Conservation (phyloP, 768 basidiomycete genomes). For the Termitomyces sp. region DNA sequence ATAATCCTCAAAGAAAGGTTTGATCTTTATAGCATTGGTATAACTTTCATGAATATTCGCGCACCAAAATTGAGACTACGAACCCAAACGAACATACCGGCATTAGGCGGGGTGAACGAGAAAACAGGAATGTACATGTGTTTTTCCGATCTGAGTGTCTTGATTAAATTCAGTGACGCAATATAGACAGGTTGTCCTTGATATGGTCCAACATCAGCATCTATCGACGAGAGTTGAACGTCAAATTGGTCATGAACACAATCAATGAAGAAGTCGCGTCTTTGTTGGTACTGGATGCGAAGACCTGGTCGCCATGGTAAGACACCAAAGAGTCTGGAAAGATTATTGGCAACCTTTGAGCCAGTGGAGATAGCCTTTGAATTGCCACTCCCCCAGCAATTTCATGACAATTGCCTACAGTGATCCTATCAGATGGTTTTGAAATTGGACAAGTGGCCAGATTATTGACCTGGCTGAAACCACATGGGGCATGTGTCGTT, state of each 20-base stretch:
- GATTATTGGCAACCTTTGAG: slow-evolving; percentile 45
- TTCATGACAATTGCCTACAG: slow-evolving; percentile 49
- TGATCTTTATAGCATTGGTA: slow-evolving; percentile 33
- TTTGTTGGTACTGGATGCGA: slow-evolving; percentile 45
- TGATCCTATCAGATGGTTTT: slow-evolving; percentile 6
- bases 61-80: slow-evolving; percentile 28
- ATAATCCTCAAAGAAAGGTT: slow-evolving; percentile 48
- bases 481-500: slow-evolving; percentile 63
- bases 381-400: slow-evolving; percentile 61
- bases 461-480: slow-evolving; percentile 53
- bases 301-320: slow-evolving; percentile 33
- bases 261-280: slow-evolving; percentile 64
- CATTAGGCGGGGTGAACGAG: slow-evolving; percentile 67
- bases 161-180: slow-evolving; percentile 31
- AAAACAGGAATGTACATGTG: slow-evolving; percentile 33
- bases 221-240: slow-evolving; percentile 30
- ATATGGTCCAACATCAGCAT: slow-evolving; percentile 18
- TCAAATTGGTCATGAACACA: slow-evolving; percentile 59
- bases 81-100: slow-evolving; percentile 76
- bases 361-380: slow-evolving; percentile 74
- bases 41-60: not conserved
- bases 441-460: not conserved
- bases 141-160: not conserved
- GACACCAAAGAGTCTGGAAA: not conserved
- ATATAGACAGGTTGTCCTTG: slow-evolving; percentile 36